Evolutionary conservation across 768 basidiomycete species (phyloP).

Genomic region (Astraeus odoratus): DNA sequence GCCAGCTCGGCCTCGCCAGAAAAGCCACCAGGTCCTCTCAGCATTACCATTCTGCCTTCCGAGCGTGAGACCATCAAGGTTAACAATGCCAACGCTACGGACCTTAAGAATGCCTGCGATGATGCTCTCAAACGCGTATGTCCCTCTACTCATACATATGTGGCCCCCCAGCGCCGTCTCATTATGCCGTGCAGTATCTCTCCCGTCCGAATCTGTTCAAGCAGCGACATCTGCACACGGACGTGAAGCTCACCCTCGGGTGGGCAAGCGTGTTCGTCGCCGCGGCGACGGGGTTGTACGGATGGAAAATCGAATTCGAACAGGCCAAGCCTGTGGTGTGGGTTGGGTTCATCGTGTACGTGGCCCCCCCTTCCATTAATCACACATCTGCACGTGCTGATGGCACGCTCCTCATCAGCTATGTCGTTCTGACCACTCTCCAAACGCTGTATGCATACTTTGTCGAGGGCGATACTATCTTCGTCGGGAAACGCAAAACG

Average conservation of each 20-base stretch:
- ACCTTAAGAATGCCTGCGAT: constrained; percentile 71
- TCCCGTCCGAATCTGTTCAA: constrained; percentile 78
- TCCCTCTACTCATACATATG: constrained; percentile 9
- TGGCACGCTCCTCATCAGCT: constrained; percentile 38
- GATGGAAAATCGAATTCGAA: constrained; percentile 85
- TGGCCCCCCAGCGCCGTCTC: too few species aligned
- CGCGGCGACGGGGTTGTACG: constrained; percentile 74
- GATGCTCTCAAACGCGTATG: constrained; percentile 85
- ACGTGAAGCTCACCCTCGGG: constrained; percentile 80
- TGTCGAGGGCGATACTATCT: constrained; percentile 77
- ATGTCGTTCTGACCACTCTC: constrained; percentile 60
- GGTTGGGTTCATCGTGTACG: constrained; percentile 72
- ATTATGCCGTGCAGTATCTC: constrained; percentile 78
- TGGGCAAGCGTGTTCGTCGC: constrained; percentile 84
- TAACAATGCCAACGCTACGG: constrained; percentile 49
- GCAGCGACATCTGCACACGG: constrained; percentile 81
- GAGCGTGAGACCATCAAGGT: constrained; percentile 54
- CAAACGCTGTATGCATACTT: constrained; percentile 84
- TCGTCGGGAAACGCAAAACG: constrained; percentile 85
- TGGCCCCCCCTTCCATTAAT: constrained; percentile 15
- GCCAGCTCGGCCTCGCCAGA: constrained; percentile 22
- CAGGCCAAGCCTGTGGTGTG: constrained; percentile 76
- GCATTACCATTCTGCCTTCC: constrained; percentile 35
- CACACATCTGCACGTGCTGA: constrained; percentile 1
- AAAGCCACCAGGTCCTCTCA: constrained; percentile 49